Base-by-base conservation (phyloP, 306 rosid genomes). In the Cyclanthera cordifolia region DNA sequence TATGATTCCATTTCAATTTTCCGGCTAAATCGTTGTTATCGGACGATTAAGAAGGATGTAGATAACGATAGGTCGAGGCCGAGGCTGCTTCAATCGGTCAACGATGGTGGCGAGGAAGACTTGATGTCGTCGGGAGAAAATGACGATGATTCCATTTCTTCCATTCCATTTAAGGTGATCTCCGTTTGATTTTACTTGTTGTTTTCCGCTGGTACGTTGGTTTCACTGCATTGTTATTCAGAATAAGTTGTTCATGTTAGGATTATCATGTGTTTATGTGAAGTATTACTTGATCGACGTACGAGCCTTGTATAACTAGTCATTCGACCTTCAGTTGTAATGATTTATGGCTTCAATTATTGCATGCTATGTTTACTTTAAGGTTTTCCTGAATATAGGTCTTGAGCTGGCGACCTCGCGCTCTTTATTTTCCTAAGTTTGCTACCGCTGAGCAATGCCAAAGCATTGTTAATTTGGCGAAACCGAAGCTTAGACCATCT, bases 341-440 rank as follows among this genome's bases (percentile, higher is more conserved):
- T 71, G 34, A n/a, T 71, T 43, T 50, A 0, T 12, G 16, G 45
- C 23, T 23, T 55, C 23, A 16, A n/a, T 41, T 39, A 53, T 30
- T 51, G n/a, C 34, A 69, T 5, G 25, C 6, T 32, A 69, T 5
- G 25, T 12, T 32, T 45, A 23, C 19, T 53, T 68, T 69, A 50
- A 66, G 51, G 24, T 50, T 66, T 72, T 72, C 19, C 19, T 23
- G 1, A 17, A 67, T 66, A 76, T 71, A 90, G 99, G 77, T 90
- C 70, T 85, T 93, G 82, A 93, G 96, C 74, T 93, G 99, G 96
- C 74, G 49, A 45, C 99, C 96, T 9, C 90, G 91, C 21, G 88
- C 94, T 14, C 65, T 84, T 2, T 86, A 85, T 79, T 93, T 93
- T 81, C 96, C 99, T 11, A 84, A 88, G 80, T 93, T 93, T 77